Evolutionary conservation across 371 early-diverging fungal species (phyloP).

Genomic region (Apophysomyces variabilis): DNA sequence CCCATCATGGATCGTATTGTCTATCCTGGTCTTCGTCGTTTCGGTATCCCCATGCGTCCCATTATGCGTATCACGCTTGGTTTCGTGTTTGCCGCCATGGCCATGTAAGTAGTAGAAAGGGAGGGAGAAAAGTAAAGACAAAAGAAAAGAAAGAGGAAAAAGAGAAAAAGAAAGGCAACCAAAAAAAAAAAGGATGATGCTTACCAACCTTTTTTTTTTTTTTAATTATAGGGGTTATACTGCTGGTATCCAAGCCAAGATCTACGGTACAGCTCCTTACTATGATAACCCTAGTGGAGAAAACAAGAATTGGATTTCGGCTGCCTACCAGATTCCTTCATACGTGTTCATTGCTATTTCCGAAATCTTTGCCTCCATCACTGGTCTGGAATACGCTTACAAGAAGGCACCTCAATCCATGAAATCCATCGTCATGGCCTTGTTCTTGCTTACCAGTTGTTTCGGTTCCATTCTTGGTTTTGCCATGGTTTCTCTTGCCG

Average conservation of each 20-base stretch:
- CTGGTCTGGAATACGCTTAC: conserved; percentile 83
- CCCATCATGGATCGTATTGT: conserved; percentile 72
- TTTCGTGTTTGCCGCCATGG: conserved; percentile 63
- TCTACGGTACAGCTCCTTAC: conserved; percentile 57
- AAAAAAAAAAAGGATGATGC: background rate
- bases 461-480: conserved; percentile 69
- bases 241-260: conserved; percentile 66
- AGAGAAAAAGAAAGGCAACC: background rate
- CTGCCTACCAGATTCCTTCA: conserved; percentile 69
- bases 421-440: conserved; percentile 78
- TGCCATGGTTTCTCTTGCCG: conserved; percentile 66
- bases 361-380: conserved; percentile 73
- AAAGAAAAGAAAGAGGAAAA: too few species aligned
- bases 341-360: conserved; percentile 66
- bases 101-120: conserved; percentile 43
- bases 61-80: conserved; percentile 73
- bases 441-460: conserved; percentile 75
- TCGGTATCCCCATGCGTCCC: conserved; percentile 66
- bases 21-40: conserved; percentile 67
- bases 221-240: conserved; percentile 47
- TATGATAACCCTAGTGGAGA: conserved; percentile 29
- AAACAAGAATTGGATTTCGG: conserved; percentile 54
- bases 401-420: conserved; percentile 77
- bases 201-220: background rate
- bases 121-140: background rate